These are phyloP conservation scores for Ustilago hordei DNA, from an alignment of 1,284 basidiomycete genomes.

Conservation along the genomic window DNA sequence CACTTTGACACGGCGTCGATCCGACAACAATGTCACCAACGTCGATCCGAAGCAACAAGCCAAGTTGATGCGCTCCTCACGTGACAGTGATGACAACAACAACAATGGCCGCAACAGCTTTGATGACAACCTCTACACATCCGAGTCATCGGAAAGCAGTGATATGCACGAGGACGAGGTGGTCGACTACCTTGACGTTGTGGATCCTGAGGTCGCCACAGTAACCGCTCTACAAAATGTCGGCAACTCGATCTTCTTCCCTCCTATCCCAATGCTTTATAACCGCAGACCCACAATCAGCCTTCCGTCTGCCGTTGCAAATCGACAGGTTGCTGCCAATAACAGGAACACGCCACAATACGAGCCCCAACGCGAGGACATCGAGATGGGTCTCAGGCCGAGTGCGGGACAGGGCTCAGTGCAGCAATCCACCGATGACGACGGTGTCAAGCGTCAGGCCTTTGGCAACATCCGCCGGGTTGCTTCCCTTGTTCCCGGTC, in stretches of 20 bases:
- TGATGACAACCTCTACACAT: conserved; percentile 8
- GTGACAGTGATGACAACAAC: background rate
- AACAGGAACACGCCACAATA: conserved; percentile 15
- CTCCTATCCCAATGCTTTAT: conserved; percentile 76
- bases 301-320: conserved; percentile 66
- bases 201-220: conserved; percentile 80
- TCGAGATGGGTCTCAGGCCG: conserved; percentile 34
- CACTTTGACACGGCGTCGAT: conserved; percentile 24
- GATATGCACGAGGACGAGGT: conserved; percentile 59
- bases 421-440: conserved; percentile 5
- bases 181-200: conserved; percentile 75
- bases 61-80: conserved; percentile 1
- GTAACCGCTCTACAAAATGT: conserved; percentile 80
- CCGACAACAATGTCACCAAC: conserved; percentile 10
- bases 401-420: background rate
- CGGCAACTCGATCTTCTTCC: conserved; percentile 81
- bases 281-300: conserved; percentile 78
- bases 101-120: conserved; percentile 5
- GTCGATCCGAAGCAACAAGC: conserved; percentile 14
- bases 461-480: conserved; percentile 34
- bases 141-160: conserved; percentile 12
- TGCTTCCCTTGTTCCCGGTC: conserved; percentile 21
- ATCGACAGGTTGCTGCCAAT: conserved; percentile 7
- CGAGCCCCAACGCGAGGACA: conserved; percentile 25
- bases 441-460: conserved; percentile 2